Evolutionary conservation across 768 basidiomycete genomes (phyloP).

Genomic region (Lyophyllum decastes): DNA sequence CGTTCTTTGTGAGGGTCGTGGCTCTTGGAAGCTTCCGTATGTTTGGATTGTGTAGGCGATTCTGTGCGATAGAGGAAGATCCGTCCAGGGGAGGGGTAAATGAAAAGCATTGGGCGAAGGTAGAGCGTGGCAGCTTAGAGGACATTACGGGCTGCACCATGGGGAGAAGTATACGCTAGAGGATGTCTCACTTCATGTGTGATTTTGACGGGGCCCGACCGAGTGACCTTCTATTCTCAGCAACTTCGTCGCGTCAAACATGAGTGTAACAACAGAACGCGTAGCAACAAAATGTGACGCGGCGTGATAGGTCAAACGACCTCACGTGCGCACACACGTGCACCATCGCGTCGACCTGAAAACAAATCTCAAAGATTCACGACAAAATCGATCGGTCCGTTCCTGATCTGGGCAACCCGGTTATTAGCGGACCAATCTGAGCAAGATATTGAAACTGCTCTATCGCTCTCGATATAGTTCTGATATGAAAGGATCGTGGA

Average conservation of each 20-base stretch:
- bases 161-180: neutral
- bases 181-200: neutral
- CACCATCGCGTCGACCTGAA: neutral
- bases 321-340: neutral
- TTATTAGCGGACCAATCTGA: neutral
- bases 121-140: neutral
- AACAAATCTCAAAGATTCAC: neutral
- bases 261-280: neutral
- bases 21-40: no score
- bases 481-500: neutral
- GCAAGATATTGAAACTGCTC: neutral
- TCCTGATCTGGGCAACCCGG: neutral
- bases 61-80: neutral
- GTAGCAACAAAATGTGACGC: neutral
- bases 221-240: neutral
- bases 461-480: no score
- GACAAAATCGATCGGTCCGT: neutral
- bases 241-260: neutral
- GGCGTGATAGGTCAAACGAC: neutral
- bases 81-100: neutral
- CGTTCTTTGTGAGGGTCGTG: no score
- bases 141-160: neutral
- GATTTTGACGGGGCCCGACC: neutral
- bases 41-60: no score
- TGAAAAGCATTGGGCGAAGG: neutral